These are phyloP conservation scores for Prunus yedoensis DNA, from an alignment of 331 rosid genomes.

Conservation along the genomic window DNA sequence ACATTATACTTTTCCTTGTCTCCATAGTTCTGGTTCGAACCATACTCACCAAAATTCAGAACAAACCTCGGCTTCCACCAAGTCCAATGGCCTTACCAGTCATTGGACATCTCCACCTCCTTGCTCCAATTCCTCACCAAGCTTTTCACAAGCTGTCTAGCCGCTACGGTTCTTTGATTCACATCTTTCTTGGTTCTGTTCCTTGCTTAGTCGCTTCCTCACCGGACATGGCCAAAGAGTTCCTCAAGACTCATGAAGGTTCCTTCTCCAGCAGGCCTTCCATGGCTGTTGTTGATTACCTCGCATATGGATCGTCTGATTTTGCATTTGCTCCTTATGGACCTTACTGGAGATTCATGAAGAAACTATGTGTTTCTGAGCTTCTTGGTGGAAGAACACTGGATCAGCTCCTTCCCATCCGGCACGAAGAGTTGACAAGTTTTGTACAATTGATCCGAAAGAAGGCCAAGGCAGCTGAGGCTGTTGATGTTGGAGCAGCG, in stretches of 20 bases:
- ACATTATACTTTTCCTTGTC: slow-evolving; percentile 17
- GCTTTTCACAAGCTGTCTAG: slow-evolving; percentile 51
- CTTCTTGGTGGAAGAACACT: slow-evolving; percentile 55
- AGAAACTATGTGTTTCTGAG: slow-evolving; percentile 58
- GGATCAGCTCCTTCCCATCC: slow-evolving; percentile 34
- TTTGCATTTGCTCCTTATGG: slow-evolving; percentile 58
- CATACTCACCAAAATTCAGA: slow-evolving; percentile 34
- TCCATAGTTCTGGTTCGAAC: slow-evolving; percentile 35
- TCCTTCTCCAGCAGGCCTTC: slow-evolving; percentile 51
- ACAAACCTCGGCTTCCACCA: slow-evolving; percentile 41
- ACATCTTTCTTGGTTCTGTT: slow-evolving; percentile 50
- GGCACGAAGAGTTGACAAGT: slow-evolving; percentile 41
- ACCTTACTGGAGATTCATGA: slow-evolving; percentile 70
- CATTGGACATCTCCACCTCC: slow-evolving; percentile 69
- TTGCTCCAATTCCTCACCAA: slow-evolving; percentile 58
- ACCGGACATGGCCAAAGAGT: slow-evolving; percentile 45
- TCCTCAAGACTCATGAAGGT: slow-evolving; percentile 52
- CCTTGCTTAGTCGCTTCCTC: slow-evolving; percentile 57
- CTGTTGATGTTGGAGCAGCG: slow-evolving; percentile 41
- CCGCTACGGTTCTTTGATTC: slow-evolving; percentile 51
- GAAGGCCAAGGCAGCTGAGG: slow-evolving; percentile 33
- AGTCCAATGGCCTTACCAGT: slow-evolving; percentile 56
- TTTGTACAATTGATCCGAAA: slow-evolving; percentile 24
- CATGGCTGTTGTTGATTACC: slow-evolving; percentile 34
- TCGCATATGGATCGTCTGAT: slow-evolving; percentile 59